These are phyloP conservation scores for Amanita rimosa DNA, from an alignment of 768 basidiomycete genomes.

Conservation along the genomic window DNA sequence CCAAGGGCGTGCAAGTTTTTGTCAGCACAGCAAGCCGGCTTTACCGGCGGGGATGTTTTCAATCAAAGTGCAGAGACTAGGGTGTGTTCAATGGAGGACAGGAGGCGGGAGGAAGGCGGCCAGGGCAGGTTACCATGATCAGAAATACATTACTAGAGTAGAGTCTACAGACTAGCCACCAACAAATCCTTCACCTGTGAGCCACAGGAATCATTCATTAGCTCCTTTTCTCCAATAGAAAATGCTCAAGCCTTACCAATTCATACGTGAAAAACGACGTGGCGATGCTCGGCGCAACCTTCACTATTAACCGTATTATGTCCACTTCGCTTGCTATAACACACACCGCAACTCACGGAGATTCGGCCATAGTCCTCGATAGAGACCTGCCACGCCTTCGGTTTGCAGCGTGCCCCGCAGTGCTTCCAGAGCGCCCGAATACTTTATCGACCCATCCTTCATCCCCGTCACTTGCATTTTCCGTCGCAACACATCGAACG, in stretches of 20 bases:
- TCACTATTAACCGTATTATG: slow-evolving; percentile 37
- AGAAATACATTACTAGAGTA: neutral
- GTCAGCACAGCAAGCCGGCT: neutral
- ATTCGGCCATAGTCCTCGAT: slow-evolving; percentile 85
- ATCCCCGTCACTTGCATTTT: slow-evolving; percentile 95
- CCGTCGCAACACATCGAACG: slow-evolving; percentile 87
- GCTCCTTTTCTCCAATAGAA: neutral
- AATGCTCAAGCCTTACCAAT: too few relatives aligned
- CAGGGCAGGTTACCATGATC: neutral
- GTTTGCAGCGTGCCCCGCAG: slow-evolving; percentile 51
- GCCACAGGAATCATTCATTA: too few relatives aligned
- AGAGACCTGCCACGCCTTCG: slow-evolving; percentile 72
- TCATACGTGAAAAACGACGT: slow-evolving; percentile 83
- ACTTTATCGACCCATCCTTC: slow-evolving; percentile 51
- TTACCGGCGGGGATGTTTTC: neutral
- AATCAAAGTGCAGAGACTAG: too few relatives aligned
- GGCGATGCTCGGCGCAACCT: slow-evolving; percentile 86
- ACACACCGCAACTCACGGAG: slow-evolving; percentile 44
- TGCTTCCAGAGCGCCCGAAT: slow-evolving; percentile 75
- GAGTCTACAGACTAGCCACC: slow-evolving; percentile 10
- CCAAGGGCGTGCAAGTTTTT: neutral
- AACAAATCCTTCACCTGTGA: slow-evolving; percentile 27
- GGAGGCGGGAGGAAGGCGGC: neutral
- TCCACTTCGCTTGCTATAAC: slow-evolving; percentile 1
- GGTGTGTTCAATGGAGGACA: neutral